A percentile compares a stretch with the other conserved stretches of the same genome.
Conservation (phyloP, 495 filamentous ascomycete species). For the Talaromyces stipitatus region DNA sequence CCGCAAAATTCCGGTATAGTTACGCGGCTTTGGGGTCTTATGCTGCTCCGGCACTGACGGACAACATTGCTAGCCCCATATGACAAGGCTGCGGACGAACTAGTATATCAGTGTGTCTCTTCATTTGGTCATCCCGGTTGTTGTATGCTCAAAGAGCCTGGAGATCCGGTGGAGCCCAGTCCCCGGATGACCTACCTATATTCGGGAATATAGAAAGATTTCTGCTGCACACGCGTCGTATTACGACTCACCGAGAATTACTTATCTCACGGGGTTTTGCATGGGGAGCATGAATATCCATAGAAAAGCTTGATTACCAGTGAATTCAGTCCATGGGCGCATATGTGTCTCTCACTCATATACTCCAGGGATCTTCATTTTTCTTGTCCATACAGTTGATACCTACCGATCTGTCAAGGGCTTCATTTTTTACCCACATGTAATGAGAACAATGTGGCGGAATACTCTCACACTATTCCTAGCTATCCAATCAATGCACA, state of each 20-base stretch:
- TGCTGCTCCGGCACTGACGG: not conserved
- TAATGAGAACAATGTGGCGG: not conserved
- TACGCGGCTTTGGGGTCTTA: not conserved
- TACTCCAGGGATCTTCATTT: not conserved
- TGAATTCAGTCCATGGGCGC: not conserved
- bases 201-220: not conserved
- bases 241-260: not conserved
- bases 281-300: not conserved
- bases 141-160: not conserved
- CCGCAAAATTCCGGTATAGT: not conserved
- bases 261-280: not conserved
- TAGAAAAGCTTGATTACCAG: not conserved
- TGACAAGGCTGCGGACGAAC: not conserved
- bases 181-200: not conserved
- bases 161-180: not conserved
- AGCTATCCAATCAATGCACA: conserved; percentile 3
- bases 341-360: not conserved
- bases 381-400: not conserved
- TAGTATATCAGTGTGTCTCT: not conserved
- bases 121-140: not conserved
- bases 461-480: conserved; percentile 9
- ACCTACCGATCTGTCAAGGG: not conserved
- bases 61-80: not conserved
- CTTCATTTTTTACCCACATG: not conserved
- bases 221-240: not conserved